A percentile compares a stretch with the other conserved stretches of the same genome.
phyloP scores from a whole-genome alignment of 257 asterid species.

The Solanum chiquidenum region DNA sequence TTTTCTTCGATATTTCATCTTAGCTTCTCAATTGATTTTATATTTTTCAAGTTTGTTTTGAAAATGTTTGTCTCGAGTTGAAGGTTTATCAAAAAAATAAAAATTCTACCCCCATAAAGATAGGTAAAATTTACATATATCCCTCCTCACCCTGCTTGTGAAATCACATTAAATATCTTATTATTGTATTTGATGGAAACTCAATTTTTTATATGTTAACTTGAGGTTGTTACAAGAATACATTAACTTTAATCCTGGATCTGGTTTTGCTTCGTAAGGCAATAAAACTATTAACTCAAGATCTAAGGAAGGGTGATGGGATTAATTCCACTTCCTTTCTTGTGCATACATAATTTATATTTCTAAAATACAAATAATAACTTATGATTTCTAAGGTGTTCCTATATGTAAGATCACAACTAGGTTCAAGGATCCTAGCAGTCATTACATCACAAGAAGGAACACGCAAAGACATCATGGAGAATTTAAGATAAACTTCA shows the following conservation, averaged over 20 bases:
- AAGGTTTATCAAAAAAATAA: not conserved
- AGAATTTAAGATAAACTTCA: too few relatives aligned
- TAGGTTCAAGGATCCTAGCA: too few relatives aligned
- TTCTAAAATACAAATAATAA: not conserved
- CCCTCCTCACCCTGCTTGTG: not conserved
- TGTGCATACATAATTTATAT: not conserved
- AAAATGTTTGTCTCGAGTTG: not conserved
- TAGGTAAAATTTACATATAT: not conserved
- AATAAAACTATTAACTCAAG: not conserved
- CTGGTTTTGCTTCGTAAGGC: not conserved
- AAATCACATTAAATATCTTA: not conserved
- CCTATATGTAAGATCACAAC: too few relatives aligned
- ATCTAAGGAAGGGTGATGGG: not conserved
- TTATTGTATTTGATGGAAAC: not conserved
- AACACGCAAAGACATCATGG: too few relatives aligned
- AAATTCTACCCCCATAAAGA: not conserved
- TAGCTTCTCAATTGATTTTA: not conserved
- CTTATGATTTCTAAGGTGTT: too few relatives aligned
- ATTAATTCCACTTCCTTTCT: not conserved
- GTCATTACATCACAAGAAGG: too few relatives aligned
- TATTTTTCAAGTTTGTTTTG: not conserved
- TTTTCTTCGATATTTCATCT: not conserved
- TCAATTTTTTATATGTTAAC: not conserved
- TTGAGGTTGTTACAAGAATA: not conserved
- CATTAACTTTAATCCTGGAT: not conserved